These are phyloP conservation scores for Scheffersomyces segobiensis DNA, from an alignment of 1,139 yeast genomes.

Conservation along the genomic window DNA sequence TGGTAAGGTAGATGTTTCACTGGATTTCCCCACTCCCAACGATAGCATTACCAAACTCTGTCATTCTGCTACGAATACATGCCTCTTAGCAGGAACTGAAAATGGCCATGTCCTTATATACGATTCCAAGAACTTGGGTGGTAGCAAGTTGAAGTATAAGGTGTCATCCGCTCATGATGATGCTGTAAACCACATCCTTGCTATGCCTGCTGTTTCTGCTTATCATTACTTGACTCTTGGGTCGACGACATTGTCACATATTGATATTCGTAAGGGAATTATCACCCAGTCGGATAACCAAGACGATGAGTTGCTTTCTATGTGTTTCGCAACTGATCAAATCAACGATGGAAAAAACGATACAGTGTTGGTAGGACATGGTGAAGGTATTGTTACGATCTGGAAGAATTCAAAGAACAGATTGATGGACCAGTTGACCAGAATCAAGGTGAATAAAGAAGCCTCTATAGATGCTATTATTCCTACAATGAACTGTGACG, in stretches of 20 bases:
- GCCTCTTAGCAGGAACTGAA: slow-evolving; percentile 78
- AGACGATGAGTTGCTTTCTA: slow-evolving; percentile 84
- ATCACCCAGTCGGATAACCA: slow-evolving; percentile 78
- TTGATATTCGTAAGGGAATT: slow-evolving; percentile 76
- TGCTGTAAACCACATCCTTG: slow-evolving; percentile 71
- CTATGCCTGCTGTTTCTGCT: slow-evolving; percentile 67
- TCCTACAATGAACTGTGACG: slow-evolving; percentile 73
- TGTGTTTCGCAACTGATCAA: slow-evolving; percentile 59
- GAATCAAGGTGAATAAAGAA: slow-evolving; percentile 68
- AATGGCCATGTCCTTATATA: slow-evolving; percentile 64
- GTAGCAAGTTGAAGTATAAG: slow-evolving; percentile 37
- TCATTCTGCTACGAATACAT: slow-evolving; percentile 63
- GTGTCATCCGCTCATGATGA: slow-evolving; percentile 66
- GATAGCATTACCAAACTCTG: slow-evolving; percentile 61
- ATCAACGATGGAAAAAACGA: slow-evolving; percentile 56
- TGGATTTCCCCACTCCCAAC: slow-evolving; percentile 25
- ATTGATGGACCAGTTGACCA: slow-evolving; percentile 75
- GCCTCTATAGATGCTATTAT: slow-evolving; percentile 80
- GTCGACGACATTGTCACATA: slow-evolving; percentile 74
- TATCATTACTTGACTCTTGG: slow-evolving; percentile 83
- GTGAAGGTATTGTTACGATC: slow-evolving; percentile 88
- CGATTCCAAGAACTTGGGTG: slow-evolving; percentile 53
- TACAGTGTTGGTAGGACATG: slow-evolving; percentile 73
- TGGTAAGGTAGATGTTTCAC: slow-evolving; percentile 43
- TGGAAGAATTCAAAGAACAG: slow-evolving; percentile 77